Conservation (phyloP, 441 rosid genomes). For the Raphanus hybrid region DNA sequence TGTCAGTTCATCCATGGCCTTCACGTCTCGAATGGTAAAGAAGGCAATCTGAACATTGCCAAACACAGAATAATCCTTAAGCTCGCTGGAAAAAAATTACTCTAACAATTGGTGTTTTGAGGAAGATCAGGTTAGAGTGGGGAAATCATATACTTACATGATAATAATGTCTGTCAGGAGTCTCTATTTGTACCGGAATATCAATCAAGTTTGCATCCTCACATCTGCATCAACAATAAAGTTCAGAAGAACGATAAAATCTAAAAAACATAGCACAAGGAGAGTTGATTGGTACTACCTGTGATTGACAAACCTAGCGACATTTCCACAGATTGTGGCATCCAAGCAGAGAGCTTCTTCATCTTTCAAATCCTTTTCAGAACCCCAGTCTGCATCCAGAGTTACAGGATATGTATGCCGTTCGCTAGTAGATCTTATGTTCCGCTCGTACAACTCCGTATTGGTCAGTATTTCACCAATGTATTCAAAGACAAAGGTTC, state of each 20-base stretch:
- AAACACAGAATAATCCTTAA: slow-evolving; percentile 24
- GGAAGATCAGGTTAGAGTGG: background rate
- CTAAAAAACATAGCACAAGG: slow-evolving; percentile 10
- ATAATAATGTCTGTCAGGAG: slow-evolving; percentile 91
- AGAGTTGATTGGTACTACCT: slow-evolving; percentile 63
- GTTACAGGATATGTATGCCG: slow-evolving; percentile 91
- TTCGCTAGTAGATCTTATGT: slow-evolving; percentile 51
- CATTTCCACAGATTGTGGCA: slow-evolving; percentile 84
- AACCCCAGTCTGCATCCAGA: slow-evolving; percentile 98
- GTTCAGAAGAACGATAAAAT: slow-evolving; percentile 5
- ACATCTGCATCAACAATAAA: slow-evolving; percentile 56
- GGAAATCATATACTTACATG: slow-evolving; percentile 59
- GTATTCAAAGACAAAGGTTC: slow-evolving; percentile 87
- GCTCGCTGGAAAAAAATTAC: background rate
- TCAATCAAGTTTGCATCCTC: slow-evolving; percentile 81
- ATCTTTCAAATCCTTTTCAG: slow-evolving; percentile 72
- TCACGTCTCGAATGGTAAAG: slow-evolving; percentile 73
- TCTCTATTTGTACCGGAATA: slow-evolving; percentile 89
- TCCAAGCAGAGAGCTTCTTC: slow-evolving; percentile 96
- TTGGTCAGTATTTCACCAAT: slow-evolving; percentile 88
- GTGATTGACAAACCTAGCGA: slow-evolving; percentile 91
- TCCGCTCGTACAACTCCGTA: slow-evolving; percentile 70
- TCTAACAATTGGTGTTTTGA: slow-evolving; percentile 3
- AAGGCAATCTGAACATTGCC: slow-evolving; percentile 72
- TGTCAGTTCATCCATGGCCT: slow-evolving; percentile 75